A percentile compares a stretch with the other conserved stretches of the same genome.
Evolutionary conservation across 768 basidiomycete species (phyloP).

Genomic region (Saitozyma podzolica): DNA sequence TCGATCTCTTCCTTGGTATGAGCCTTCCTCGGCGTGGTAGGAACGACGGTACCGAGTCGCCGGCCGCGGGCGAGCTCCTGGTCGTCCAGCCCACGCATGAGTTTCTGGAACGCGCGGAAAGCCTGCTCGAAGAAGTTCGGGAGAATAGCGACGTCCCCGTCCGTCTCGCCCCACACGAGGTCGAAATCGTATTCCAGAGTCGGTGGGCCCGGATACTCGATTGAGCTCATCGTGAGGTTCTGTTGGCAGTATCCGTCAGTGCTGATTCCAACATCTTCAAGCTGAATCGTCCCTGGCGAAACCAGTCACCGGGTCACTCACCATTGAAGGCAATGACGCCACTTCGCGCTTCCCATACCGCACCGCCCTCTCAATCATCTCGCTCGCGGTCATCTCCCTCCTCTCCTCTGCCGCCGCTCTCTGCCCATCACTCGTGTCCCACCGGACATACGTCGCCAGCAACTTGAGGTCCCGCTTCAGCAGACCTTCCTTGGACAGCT

Average conservation of each 20-base stretch:
- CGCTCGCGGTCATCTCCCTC: constrained; percentile 19
- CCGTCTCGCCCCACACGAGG: constrained; percentile 37
- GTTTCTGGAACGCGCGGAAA: constrained; percentile 26
- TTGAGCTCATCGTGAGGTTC: constrained; percentile 41
- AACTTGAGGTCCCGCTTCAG: constrained; percentile 31
- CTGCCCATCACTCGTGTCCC: constrained; percentile 29
- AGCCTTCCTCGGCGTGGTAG: background rate
- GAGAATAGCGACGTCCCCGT: constrained; percentile 35
- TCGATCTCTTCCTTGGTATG: background rate
- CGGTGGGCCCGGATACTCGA: constrained; percentile 23
- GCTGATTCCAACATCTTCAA: background rate
- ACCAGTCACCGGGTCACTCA: constrained; percentile 13
- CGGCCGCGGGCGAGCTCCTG: constrained; percentile 26
- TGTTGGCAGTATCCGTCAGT: background rate
- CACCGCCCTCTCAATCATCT: constrained; percentile 30
- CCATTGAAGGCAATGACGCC: constrained; percentile 35
- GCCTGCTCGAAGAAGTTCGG: constrained; percentile 40
- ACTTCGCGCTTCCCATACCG: constrained; percentile 27
- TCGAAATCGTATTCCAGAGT: constrained; percentile 41
- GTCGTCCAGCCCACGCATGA: constrained; percentile 32
- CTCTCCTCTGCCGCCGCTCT: constrained; percentile 20
- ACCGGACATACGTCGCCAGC: constrained; percentile 19
- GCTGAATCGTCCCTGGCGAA: background rate
- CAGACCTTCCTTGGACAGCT: constrained; percentile 14
- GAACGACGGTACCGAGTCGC: background rate